Percentiles rank a stretch among this genome's conserved stretches.
Conservation (phyloP, 176 grass and related monocot genomes). For the Elymus sibiricus region DNA sequence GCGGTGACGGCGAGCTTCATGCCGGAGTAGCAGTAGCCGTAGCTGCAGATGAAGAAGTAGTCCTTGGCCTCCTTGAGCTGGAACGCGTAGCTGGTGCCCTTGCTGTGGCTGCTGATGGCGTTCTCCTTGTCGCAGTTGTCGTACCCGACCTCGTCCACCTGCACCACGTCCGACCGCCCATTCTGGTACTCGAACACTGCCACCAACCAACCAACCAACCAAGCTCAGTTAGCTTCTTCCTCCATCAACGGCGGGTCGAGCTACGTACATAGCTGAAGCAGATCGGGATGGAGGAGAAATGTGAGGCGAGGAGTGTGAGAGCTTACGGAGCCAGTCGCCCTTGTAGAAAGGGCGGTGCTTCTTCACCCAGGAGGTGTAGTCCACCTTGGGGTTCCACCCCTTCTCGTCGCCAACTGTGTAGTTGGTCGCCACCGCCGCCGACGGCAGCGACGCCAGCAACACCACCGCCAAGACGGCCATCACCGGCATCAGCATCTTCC, state of each 20-base stretch:
- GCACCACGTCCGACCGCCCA: slow-evolving; percentile 72
- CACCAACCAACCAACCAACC: background rate
- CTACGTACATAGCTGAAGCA: background rate
- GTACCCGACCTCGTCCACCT: slow-evolving; percentile 77
- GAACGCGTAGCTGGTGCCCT: slow-evolving; percentile 80
- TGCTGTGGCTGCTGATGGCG: slow-evolving; percentile 82
- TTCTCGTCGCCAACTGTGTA: slow-evolving; percentile 90
- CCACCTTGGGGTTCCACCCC: slow-evolving; percentile 90
- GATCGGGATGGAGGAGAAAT: background rate
- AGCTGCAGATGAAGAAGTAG: slow-evolving; percentile 99
- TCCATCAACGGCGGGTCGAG: background rate
- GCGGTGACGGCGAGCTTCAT: slow-evolving; percentile 84
- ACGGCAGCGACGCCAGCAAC: slow-evolving; percentile 18
- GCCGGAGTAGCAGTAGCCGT: slow-evolving; percentile 87
- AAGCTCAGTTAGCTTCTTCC: background rate
- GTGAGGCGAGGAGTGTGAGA: too few species aligned
- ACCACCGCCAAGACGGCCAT: background rate
- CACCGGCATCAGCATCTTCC: background rate
- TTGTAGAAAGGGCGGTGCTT: slow-evolving; percentile 94
- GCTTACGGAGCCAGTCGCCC: slow-evolving; percentile 92
- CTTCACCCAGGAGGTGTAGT: slow-evolving; percentile 92
- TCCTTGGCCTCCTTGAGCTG: slow-evolving; percentile 86
- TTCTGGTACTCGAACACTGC: slow-evolving; percentile 93
- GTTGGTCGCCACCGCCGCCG: slow-evolving; percentile 42
- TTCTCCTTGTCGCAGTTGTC: slow-evolving; percentile 78